A percentile compares a stretch with the other conserved stretches of the same genome.
Conservation (phyloP, 371 early-diverging fungal species). For the Syncephalastrum contaminatum region DNA sequence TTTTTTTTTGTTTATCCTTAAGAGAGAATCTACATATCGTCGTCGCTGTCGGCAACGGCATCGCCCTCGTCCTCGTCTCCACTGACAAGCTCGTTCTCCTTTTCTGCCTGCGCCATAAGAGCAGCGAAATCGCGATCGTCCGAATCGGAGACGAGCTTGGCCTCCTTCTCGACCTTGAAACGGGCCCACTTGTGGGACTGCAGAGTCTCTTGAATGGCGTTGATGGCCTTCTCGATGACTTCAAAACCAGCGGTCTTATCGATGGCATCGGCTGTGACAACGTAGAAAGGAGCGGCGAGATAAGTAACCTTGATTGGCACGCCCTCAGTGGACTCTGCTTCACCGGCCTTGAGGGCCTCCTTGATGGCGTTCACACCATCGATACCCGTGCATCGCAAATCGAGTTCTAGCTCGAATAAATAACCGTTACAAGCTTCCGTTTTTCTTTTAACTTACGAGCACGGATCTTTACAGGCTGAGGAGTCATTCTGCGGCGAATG, state of each 20-base stretch:
- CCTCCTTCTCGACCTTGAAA: slow-evolving; percentile 74
- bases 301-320: slow-evolving; percentile 82
- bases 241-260: slow-evolving; percentile 89
- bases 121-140: slow-evolving; percentile 95
- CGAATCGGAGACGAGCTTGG: slow-evolving; percentile 92
- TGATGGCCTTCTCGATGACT: slow-evolving; percentile 87
- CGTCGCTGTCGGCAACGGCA: slow-evolving; percentile 63
- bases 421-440: background rate
- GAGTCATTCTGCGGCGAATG: slow-evolving; percentile 91
- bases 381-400: slow-evolving; percentile 94
- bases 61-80: slow-evolving; percentile 88
- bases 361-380: slow-evolving; percentile 98
- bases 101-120: slow-evolving; percentile 89
- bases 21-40: slow-evolving; percentile 44
- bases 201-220: slow-evolving; percentile 80
- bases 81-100: slow-evolving; percentile 92
- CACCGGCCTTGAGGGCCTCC: slow-evolving; percentile 89
- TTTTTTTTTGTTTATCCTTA: background rate
- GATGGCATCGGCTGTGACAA: slow-evolving; percentile 86
- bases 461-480: slow-evolving; percentile 96
- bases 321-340: slow-evolving; percentile 80
- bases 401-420: slow-evolving; percentile 70
- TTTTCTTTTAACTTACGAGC: slow-evolving; percentile 57
- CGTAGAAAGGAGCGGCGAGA: slow-evolving; percentile 93
- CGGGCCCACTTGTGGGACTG: slow-evolving; percentile 58